phyloP scores from a whole-genome alignment of 2,329 filamentous ascomycete species.

The Paecilomyces formosus region DNA sequence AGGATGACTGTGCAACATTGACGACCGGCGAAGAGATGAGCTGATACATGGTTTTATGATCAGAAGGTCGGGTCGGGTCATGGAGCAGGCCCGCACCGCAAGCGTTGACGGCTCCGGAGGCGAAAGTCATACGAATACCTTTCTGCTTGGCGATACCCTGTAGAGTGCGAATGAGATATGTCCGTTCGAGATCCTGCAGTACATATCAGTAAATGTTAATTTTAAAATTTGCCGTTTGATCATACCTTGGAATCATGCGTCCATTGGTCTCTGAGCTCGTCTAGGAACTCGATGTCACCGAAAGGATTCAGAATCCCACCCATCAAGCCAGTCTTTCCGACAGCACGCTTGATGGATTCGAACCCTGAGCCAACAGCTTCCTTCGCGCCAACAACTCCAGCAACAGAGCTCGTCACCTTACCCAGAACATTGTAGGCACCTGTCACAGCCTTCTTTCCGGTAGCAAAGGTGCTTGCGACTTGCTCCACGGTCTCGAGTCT shows the following conservation, averaged over 20 bases:
- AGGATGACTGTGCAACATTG: conserved; percentile 74
- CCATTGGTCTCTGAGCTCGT: conserved; percentile 95
- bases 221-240: not conserved
- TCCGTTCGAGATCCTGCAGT: conserved; percentile 75
- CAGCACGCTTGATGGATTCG: conserved; percentile 88
- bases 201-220: conserved; percentile 1
- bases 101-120: conserved; percentile 83
- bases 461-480: conserved; percentile 82
- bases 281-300: conserved; percentile 87
- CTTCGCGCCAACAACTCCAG: conserved; percentile 91
- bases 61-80: conserved; percentile 80
- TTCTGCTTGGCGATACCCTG: conserved; percentile 95
- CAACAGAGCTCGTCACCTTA: conserved; percentile 89
- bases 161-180: conserved; percentile 89
- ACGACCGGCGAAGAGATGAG: conserved; percentile 90
- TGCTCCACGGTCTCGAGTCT: conserved; percentile 86
- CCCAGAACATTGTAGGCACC: conserved; percentile 94
- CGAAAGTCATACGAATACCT: conserved; percentile 90
- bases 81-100: conserved; percentile 90
- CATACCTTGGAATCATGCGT: conserved; percentile 85
- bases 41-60: conserved; percentile 99
- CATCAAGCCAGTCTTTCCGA: conserved; percentile 94
- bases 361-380: conserved; percentile 89
- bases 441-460: conserved; percentile 93
- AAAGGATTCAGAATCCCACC: conserved; percentile 92